A percentile compares a stretch with the other conserved stretches of the same genome.
phyloP scores from a whole-genome alignment of 441 rosid species.

The Jatropha podagrica region DNA sequence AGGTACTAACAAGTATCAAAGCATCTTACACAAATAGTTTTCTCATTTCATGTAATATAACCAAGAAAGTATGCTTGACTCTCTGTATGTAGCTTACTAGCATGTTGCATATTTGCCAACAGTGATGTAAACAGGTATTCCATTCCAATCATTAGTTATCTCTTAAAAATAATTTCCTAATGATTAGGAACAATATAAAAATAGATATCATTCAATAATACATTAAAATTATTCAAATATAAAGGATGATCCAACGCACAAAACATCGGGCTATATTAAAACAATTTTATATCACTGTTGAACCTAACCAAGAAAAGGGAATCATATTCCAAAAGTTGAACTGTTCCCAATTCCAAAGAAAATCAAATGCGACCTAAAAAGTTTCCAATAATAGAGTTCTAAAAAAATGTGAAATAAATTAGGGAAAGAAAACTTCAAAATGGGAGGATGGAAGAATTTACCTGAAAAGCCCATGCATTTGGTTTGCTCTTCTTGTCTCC shows the following conservation, averaged over 20 bases:
- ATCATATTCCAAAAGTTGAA: no score
- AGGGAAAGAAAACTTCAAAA: not conserved
- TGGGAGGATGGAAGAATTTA: constrained; percentile 26
- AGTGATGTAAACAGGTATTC: constrained; percentile 2
- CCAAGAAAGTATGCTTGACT: not conserved
- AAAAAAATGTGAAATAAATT: not conserved
- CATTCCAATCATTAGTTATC: not conserved
- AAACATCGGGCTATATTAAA: no score
- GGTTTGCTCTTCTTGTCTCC: constrained; percentile 88
- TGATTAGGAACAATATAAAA: no score
- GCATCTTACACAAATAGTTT: not conserved
- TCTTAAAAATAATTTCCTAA: not conserved
- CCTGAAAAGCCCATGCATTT: constrained; percentile 99
- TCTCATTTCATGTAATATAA: not conserved
- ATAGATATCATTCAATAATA: no score
- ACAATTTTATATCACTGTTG: no score
- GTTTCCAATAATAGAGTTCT: not conserved
- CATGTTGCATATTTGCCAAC: not conserved
- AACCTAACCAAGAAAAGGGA: not conserved
- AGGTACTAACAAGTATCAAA: not conserved
- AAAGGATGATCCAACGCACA: no score
- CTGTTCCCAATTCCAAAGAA: not conserved
- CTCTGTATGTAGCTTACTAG: not conserved
- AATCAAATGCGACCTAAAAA: no score
- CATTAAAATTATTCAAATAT: no score